Base-by-base conservation (phyloP, 306 rosid genomes). In the Betula pendula region DNA sequence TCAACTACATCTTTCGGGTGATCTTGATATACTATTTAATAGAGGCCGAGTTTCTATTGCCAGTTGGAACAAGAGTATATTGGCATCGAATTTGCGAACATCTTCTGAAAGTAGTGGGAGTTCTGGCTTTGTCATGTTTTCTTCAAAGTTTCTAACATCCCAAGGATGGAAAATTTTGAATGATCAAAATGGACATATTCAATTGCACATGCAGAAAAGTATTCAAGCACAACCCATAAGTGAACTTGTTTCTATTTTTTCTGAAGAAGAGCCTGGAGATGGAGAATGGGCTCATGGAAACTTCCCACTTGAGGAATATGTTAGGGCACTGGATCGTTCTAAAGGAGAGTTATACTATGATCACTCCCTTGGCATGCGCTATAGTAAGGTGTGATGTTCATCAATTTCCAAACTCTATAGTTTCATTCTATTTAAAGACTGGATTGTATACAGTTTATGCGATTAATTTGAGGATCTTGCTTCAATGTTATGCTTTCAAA, bases 261-360 rank as follows among this genome's bases (percentile, higher is more conserved):
- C 88, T 13, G 98, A 89, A 81, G 95, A 90, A 77, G 96, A 85
- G 43, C 73, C 89, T 75, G 92, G 92, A 75, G 95, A 90, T 75
- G 97, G 93, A 72, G 95, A 92, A 40, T 92, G 98, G 98, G 90
- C 85, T 84, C 87, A 92, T 47, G 98, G 98, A 70, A 89, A 87
- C 81, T 94, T 94, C 80, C 98, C 95, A 3, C 84, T 94, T 12
- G 97, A 94, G 75, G 97, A 92, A 73, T 92, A 90, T 79, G 77
- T 89, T 72, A 80, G 87, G 86, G 98, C 97, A 71, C 77, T 92
- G 42, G 95, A 90, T 55, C 92, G 98, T 80, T 83, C 96, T 62
- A 90, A 89, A 80, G 97, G 87, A 79, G 96, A 94, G 80, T 80
- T 92, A 70, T 87, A 89, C 85, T 92, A 94, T 80, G 83, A 90